Evolutionary conservation across 176 grass and related monocot species (phyloP), one percentile per base, ranked within the genome.

Genomic region (Aegilops longissima): DNA sequence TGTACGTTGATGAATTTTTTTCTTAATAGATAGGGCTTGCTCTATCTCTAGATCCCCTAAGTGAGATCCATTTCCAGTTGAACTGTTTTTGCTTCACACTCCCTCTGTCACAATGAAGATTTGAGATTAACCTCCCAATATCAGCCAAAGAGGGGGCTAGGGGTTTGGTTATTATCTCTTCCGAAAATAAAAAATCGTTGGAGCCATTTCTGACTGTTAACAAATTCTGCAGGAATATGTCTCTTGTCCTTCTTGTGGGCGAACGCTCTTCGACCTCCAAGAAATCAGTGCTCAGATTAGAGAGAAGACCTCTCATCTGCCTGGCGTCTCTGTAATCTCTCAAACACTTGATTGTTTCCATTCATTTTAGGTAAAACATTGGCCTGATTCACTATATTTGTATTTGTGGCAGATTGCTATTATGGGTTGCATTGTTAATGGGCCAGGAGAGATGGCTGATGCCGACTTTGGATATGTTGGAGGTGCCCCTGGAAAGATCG

Each of bases 391-490:
- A 52, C 33, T 33, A 6, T 70, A 73, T 83, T n/a, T 34, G 31
- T 40, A 56, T 90, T 84, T 33, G 11, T 87, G 79, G 66, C 87
- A 98, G 93, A 95, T 98, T 70, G 96, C 96, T 51, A 98, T 98
- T 70, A 98, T 98, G 93, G 93, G 93, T 52, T 98, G 96, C 52
- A 98, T 98, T 78, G 96, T 98, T 66, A 98, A 98, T 84, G 93
- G 96, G 20, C 96, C 93, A 65, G 93, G 93, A 85, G 96, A 98
- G 81, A 98, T 98, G 96, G 96, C 96, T 1, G 96, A 98, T 83
- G 96, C 96, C 4, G 96, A 98, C 91, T 98, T 98, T 34, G 96
- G 93, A 84, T 98, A 98, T 3, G 96, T 96, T 42, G 96, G 96
- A 63, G 96, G 96, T 58, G 86, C 92, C 66, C 96, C 96, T 17